Conservation (phyloP, 345 rosid genomes). For the Pistacia atlantica region DNA sequence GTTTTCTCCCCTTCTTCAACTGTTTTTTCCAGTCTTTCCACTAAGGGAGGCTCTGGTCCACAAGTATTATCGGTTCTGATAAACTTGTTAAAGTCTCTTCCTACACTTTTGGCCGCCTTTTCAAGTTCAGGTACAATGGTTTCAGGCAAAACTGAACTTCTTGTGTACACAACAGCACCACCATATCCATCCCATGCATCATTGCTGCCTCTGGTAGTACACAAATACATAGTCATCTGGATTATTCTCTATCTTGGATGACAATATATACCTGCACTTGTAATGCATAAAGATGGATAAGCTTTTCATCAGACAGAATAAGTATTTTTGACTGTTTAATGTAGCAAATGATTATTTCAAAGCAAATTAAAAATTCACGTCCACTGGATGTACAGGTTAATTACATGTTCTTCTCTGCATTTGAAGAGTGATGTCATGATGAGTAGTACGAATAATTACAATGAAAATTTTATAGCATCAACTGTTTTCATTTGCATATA, state of each 20-base stretch:
- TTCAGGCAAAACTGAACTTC: constrained; percentile 68
- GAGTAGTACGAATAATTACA: not conserved
- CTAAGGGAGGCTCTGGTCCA: constrained; percentile 92
- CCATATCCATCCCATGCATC: constrained; percentile 99
- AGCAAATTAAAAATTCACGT: no score
- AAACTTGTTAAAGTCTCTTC: constrained; percentile 77
- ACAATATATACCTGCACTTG: constrained; percentile 73
- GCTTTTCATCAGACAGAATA: no score
- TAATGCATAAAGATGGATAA: constrained; percentile 1
- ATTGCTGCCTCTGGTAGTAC: constrained; percentile 80
- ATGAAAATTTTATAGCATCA: not conserved
- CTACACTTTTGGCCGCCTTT: constrained; percentile 73
- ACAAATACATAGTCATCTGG: constrained; percentile 80
- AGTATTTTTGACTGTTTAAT: no score
- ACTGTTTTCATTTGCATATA: no score
- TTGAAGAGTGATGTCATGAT: not conserved
- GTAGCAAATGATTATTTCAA: no score
- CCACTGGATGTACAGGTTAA: no score
- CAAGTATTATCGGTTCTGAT: constrained; percentile 73
- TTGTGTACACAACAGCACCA: constrained; percentile 92
- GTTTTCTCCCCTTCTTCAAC: constrained; percentile 84
- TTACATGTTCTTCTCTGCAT: no score
- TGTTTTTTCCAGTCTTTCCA: constrained; percentile 85
- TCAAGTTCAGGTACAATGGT: constrained; percentile 83
- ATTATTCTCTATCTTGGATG: constrained; percentile 72